These are phyloP conservation scores for Fusarium sp. DNA, from an alignment of 2,329 filamentous ascomycete genomes.

Conservation along the genomic window DNA sequence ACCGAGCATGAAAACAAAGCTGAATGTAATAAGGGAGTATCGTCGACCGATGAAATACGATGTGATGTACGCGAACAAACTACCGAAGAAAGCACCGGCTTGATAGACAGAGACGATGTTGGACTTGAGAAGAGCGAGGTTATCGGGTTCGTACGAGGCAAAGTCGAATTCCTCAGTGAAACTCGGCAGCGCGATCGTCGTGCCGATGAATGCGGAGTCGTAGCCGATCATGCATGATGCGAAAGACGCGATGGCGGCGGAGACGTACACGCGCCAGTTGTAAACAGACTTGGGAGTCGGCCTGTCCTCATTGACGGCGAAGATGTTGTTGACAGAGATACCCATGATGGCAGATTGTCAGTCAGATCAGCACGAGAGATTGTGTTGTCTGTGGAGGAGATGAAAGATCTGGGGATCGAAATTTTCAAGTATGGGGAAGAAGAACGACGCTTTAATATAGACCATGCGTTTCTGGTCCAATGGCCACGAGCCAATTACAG, in stretches of 20 bases:
- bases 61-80: slow-evolving; percentile 72
- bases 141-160: slow-evolving; percentile 53
- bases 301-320: slow-evolving; percentile 63
- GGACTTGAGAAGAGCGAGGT: slow-evolving; percentile 69
- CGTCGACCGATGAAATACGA: slow-evolving; percentile 75
- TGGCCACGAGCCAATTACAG: background rate
- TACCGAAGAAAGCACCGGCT: slow-evolving; percentile 84
- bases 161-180: slow-evolving; percentile 77
- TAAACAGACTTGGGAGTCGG: slow-evolving; percentile 66
- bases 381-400: background rate
- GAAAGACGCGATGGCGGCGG: slow-evolving; percentile 63
- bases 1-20: slow-evolving; percentile 73
- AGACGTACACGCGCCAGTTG: slow-evolving; percentile 68
- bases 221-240: slow-evolving; percentile 68
- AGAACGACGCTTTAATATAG: background rate
- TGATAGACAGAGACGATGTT: slow-evolving; percentile 87
- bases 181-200: slow-evolving; percentile 74
- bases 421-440: background rate
- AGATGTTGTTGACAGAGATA: slow-evolving; percentile 52
- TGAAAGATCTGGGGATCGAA: background rate
- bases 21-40: slow-evolving; percentile 68
- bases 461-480: background rate
- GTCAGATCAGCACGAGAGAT: background rate
- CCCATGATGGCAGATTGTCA: background rate
- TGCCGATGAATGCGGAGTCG: slow-evolving; percentile 82